Conservation (phyloP, 2,329 filamentous ascomycete genomes). For the Aspergillus neoniger region DNA sequence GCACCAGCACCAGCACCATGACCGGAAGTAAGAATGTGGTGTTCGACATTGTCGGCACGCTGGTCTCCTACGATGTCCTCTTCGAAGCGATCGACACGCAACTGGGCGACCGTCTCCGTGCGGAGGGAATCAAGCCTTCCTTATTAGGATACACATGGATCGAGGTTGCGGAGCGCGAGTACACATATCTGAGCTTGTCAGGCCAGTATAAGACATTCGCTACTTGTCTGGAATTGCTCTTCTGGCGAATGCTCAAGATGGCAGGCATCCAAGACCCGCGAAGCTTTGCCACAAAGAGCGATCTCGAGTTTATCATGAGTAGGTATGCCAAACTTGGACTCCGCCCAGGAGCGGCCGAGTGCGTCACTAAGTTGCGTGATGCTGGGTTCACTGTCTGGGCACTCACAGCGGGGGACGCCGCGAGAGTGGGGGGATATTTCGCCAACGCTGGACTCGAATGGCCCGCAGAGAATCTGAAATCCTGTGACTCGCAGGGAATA, state of each 20-base stretch:
- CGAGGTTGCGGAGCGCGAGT: slow-evolving; percentile 47
- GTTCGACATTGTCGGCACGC: slow-evolving; percentile 43
- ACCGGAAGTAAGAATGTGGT: slow-evolving; percentile 28
- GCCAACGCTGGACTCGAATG: slow-evolving; percentile 26
- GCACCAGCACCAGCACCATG: neutral
- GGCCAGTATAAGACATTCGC: slow-evolving; percentile 42
- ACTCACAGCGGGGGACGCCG: slow-evolving; percentile 30
- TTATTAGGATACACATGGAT: slow-evolving; percentile 48
- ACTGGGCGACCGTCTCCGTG: slow-evolving; percentile 41
- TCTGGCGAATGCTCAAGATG: slow-evolving; percentile 48
- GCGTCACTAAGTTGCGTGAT: slow-evolving; percentile 38
- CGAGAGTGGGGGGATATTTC: slow-evolving; percentile 29
- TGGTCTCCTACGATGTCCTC: slow-evolving; percentile 45
- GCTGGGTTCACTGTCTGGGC: slow-evolving; percentile 34
- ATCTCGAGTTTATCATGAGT: slow-evolving; percentile 40
- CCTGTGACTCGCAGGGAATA: slow-evolving; percentile 29
- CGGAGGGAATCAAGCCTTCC: slow-evolving; percentile 37
- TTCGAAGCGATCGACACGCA: slow-evolving; percentile 40
- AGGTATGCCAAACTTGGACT: slow-evolving; percentile 37
- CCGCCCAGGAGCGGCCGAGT: slow-evolving; percentile 40
- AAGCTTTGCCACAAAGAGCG: slow-evolving; percentile 39
- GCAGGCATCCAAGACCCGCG: slow-evolving; percentile 44
- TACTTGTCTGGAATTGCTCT: slow-evolving; percentile 41
- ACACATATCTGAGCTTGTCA: slow-evolving; percentile 48
- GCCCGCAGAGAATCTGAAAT: slow-evolving; percentile 28